Evolutionary conservation across 1,139 yeast genomes (phyloP).

Genomic region (Zygosaccharomyces sapae): DNA sequence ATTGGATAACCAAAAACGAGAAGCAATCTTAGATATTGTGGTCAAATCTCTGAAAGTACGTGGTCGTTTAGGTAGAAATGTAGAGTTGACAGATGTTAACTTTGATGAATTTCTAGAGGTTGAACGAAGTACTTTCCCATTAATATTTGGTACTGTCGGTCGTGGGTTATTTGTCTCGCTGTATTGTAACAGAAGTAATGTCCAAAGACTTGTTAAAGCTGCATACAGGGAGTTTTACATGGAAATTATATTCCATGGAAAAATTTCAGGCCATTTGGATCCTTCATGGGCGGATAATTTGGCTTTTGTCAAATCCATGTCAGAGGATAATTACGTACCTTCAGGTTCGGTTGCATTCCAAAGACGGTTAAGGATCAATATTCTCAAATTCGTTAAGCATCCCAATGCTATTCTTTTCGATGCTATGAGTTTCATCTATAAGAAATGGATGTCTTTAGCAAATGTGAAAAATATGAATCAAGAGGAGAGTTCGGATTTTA

Average conservation of each 20-base stretch:
- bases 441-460: conserved; percentile 46
- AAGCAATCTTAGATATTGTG: conserved; percentile 25
- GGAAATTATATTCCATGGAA: conserved; percentile 22
- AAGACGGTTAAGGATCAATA: conserved; percentile 54
- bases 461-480: conserved; percentile 27
- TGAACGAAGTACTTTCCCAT: conserved; percentile 23
- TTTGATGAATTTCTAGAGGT: conserved; percentile 15
- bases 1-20: conserved; percentile 26
- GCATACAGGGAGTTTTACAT: conserved; percentile 23
- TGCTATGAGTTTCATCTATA: conserved; percentile 59
- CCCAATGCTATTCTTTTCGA: conserved; percentile 60
- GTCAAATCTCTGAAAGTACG: conserved; percentile 27
- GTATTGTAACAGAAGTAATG: conserved; percentile 23
- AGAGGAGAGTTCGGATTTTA: conserved; percentile 41
- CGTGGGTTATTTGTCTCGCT: conserved; percentile 31
- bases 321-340: conserved; percentile 57
- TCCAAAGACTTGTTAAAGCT: conserved; percentile 21
- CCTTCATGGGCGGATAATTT: conserved; percentile 37
- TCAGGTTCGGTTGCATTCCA: conserved; percentile 78
- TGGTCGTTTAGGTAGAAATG: conserved; percentile 18
- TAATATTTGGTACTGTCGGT: conserved; percentile 28
- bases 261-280: conserved; percentile 18
- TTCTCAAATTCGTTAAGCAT: conserved; percentile 48
- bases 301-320: conserved; percentile 47
- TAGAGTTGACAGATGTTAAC: conserved; percentile 9